Evolutionary conservation across 2,329 filamentous ascomycete species (phyloP).

Genomic region (Macrophomina tecta): DNA sequence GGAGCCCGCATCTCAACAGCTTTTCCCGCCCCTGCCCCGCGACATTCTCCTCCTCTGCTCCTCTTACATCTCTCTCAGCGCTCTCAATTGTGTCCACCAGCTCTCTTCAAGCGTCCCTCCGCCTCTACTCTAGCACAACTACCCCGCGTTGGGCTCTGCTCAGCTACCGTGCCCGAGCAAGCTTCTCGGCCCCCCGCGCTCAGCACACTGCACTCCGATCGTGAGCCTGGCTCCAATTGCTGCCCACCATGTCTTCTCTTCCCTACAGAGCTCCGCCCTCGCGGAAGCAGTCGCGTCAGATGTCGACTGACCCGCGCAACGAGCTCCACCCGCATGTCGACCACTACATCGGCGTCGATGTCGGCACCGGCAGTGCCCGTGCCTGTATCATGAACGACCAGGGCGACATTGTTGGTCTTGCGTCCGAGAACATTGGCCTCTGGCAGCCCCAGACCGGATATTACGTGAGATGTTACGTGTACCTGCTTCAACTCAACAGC

Average conservation of each 20-base stretch:
- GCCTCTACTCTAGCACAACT: background rate
- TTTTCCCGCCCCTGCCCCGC: conserved; percentile 28
- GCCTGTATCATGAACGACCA: conserved; percentile 93
- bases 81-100: background rate
- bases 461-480: conserved; percentile 49
- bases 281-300: conserved; percentile 50
- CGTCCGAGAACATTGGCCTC: conserved; percentile 59
- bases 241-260: conserved; percentile 25
- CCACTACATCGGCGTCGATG: conserved; percentile 86
- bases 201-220: conserved; percentile 14
- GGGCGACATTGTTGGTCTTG: conserved; percentile 78
- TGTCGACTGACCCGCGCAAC: conserved; percentile 60
- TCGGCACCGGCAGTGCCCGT: conserved; percentile 92
- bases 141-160: background rate
- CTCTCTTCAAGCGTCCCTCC: background rate
- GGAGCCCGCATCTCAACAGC: conserved; percentile 39
- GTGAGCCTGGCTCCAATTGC: conserved; percentile 16
- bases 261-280: conserved; percentile 35
- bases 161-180: background rate
- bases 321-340: conserved; percentile 63
- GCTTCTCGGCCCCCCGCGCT: background rate
- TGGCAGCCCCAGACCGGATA: conserved; percentile 62
- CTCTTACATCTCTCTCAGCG: background rate
- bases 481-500: background rate
- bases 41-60: background rate